Conservation (phyloP, 2,329 filamentous ascomycete genomes). For the Colletotrichum tofieldiae region DNA sequence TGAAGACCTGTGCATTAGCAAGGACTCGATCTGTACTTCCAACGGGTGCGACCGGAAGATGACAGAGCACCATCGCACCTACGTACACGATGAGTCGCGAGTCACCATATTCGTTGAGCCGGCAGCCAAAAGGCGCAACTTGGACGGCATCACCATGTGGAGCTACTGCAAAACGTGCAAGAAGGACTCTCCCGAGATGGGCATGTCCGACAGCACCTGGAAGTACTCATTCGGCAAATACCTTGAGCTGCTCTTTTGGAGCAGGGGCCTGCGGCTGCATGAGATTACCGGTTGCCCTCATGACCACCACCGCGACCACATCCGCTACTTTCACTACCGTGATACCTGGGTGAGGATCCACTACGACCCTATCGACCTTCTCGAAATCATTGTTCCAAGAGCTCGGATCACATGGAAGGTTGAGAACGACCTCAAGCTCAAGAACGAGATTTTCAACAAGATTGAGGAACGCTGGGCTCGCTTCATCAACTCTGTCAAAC, state of each 20-base stretch:
- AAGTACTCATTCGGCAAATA: conserved; percentile 99
- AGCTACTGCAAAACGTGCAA: conserved; percentile 94
- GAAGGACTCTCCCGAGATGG: conserved; percentile 88
- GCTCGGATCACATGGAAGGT: conserved; percentile 97
- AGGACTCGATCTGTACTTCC: conserved; percentile 83
- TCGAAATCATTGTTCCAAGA: conserved; percentile 94
- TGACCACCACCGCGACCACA: conserved; percentile 92
- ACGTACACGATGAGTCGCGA: conserved; percentile 95
- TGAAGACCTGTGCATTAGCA: conserved; percentile 86
- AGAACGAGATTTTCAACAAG: conserved; percentile 90
- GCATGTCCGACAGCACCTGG: conserved; percentile 95
- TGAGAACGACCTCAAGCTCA: conserved; percentile 90
- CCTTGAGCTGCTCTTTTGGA: conserved; percentile 97
- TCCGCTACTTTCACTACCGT: conserved; percentile 91
- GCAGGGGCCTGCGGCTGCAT: conserved; percentile 82
- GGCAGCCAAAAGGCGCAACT: conserved; percentile 63
- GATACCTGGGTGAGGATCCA: conserved; percentile 91
- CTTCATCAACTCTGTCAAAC: conserved; percentile 90
- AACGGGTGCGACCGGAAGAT: conserved; percentile 91
- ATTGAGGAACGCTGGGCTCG: conserved; percentile 86
- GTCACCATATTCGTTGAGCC: conserved; percentile 90
- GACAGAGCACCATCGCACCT: conserved; percentile 94
- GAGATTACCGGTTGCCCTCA: conserved; percentile 84
- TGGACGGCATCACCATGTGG: conserved; percentile 92
- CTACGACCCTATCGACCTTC: conserved; percentile 91